Base-by-base conservation (phyloP, 2,329 filamentous ascomycete species). In the Talaromyces rugulosus region DNA sequence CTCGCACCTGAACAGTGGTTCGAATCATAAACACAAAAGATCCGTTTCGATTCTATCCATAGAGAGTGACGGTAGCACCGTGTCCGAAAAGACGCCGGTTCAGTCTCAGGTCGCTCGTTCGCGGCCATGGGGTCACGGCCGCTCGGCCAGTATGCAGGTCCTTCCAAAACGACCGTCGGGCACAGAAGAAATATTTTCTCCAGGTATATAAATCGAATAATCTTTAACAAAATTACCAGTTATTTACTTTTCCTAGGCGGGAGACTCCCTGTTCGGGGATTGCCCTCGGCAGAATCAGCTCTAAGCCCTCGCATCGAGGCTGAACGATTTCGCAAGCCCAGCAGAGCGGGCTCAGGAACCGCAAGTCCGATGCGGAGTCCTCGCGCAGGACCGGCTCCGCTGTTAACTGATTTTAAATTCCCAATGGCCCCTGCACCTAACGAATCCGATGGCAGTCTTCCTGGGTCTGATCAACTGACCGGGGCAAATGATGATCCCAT, bases 11-110 rank as follows among this genome's bases (percentile, higher is more conserved):
- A 59, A 59, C 42, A 59, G 56, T 59, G 56, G 42, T 4, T 64
- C 63, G 23, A 62, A 58, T 30, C 85, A 89, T 69, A 79, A 82
- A 59, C 90, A 93, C 69, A 87, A 89, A 72, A 83, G 90, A 68
- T 94, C 91, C 3, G 83, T 95, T 33, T 95, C 91, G 18, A 94
- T 95, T 65, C 86, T 94, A 53, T 94, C 91, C 9, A 85, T 94
- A 68, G 89, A 88, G 61, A 80, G 79, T 65, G 80, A 83, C 67
- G 74, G 74, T 63, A 65, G 71, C 65, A 65, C 65, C 58, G 54
- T 23, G 31, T 16, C 36, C 42, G 68, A 74, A 60, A 70, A 75
- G 59, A 66, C 71, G 2, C 71, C 70, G 42, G 73, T 69, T n/a
- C 66, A 66, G 60, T 71, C 69, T 18, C 71, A 65, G 44, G 72